Conservation (phyloP, 106 monocot species). For the Chionographis japonica region DNA sequence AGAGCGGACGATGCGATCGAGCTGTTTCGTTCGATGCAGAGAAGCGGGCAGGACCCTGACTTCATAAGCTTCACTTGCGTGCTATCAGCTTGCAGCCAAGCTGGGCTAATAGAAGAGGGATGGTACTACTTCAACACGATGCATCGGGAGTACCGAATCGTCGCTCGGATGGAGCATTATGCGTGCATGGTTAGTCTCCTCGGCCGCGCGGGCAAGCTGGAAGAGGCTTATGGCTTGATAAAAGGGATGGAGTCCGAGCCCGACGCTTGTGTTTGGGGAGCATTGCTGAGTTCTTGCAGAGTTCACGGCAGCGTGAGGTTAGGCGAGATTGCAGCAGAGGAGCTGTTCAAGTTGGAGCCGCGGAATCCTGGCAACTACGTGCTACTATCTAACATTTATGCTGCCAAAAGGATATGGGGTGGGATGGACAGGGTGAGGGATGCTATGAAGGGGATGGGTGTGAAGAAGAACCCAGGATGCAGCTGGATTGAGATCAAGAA, state of each 20-base stretch:
- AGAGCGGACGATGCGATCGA: constrained; percentile 45
- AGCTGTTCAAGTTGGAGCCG: constrained; percentile 67
- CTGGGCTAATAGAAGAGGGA: constrained; percentile 51
- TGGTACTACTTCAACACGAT: constrained; percentile 51
- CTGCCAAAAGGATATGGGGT: constrained; percentile 56
- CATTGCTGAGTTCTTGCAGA: constrained; percentile 69
- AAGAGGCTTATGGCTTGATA: constrained; percentile 56
- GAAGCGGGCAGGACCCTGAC: constrained; percentile 40
- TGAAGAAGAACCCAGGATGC: constrained; percentile 70
- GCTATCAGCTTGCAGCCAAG: constrained; percentile 64
- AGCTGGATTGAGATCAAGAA: constrained; percentile 86
- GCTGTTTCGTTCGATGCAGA: constrained; percentile 49
- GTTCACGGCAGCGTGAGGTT: constrained; percentile 49
- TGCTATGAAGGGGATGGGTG: constrained; percentile 51
- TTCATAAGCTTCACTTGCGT: constrained; percentile 63
- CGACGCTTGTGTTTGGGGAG: constrained; percentile 84
- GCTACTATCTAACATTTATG: constrained; percentile 73
- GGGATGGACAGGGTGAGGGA: constrained; percentile 51
- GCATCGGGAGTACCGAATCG: constrained; percentile 36
- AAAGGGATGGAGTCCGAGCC: constrained; percentile 46
- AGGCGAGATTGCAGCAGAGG: constrained; percentile 72
- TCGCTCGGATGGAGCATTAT: constrained; percentile 65
- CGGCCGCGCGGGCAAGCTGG: constrained; percentile 56
- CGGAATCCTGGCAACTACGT: constrained; percentile 77
- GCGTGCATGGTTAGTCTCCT: constrained; percentile 78